Evolutionary conservation across 345 rosid species (phyloP), one percentile per base, ranked within the genome.

Genomic region (Bretschneidera sinensis): DNA sequence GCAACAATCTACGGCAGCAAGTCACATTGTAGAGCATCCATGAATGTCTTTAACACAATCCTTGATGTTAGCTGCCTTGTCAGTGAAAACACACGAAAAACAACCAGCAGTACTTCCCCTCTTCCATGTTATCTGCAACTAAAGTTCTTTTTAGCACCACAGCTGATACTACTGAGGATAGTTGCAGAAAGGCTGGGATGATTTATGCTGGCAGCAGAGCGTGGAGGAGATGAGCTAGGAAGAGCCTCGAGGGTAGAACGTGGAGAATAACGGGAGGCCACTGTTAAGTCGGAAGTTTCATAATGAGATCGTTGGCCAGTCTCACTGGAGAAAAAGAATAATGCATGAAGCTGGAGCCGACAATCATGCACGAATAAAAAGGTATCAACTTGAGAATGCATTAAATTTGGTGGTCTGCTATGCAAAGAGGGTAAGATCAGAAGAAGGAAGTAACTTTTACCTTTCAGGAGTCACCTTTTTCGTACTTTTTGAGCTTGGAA

Each of bases 321-420:
- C 81, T 84, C 80, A 69, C 85, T 74, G 89, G 76, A 70, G 79
- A 81, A 71, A 80, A 80, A 69, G 80, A 79, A 74, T 71, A 68
- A 71, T 59, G 74, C 70, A 60, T 71, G 68, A 76, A 69, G 79
- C 82, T 78, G 73, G 69, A 71, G 51, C 63, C 57, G 31, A 63
- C 60, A 66, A 61, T 68, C 65, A 70, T 33, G 72, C 69, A 69
- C 49, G 34, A 61, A 43, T 20, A 47, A 58, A 63, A 17, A 39
- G 28, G 57, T 59, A 57, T 62, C 20, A 20, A 48, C 43, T 48
- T 65, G 54, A 71, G 49, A 61, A 39, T 77, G 24, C 11, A 49
- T 39, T 39, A 10, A 43, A 52, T 15, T 53, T 51, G 56, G 8
- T 43, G 13, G 14, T 33, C 49, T 48, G 18, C 24, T 54, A 50